Conservation (phyloP, 2,329 filamentous ascomycete genomes). For the Balansia obtecta region DNA sequence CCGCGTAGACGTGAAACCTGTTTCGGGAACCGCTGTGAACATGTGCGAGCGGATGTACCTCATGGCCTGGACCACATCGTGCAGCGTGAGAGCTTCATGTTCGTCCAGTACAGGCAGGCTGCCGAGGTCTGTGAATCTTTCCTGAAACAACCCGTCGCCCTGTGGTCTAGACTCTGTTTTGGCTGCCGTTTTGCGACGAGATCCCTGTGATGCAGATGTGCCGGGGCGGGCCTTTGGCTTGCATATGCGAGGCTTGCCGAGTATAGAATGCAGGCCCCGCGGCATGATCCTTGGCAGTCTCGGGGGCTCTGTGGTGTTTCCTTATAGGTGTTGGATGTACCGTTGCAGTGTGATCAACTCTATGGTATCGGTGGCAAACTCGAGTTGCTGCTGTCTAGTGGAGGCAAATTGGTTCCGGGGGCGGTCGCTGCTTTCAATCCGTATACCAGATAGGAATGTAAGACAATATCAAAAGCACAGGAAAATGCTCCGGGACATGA, state of each 20-base stretch:
- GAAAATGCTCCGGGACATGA: no score
- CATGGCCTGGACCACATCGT: constrained; percentile 54
- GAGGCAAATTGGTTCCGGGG: neutral
- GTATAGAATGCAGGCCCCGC: constrained; percentile 24
- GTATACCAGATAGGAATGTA: no score
- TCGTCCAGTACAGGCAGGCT: constrained; percentile 40
- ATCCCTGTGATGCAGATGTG: constrained; percentile 5
- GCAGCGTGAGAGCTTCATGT: constrained; percentile 35
- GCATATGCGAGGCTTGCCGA: constrained; percentile 24
- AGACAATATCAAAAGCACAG: neutral
- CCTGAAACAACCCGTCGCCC: constrained; percentile 20
- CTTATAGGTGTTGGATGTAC: neutral
- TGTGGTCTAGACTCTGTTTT: constrained; percentile 11
- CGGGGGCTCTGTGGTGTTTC: neutral
- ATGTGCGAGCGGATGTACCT: constrained; percentile 46
- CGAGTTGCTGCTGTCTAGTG: neutral
- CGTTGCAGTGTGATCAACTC: neutral
- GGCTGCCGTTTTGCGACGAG: constrained; percentile 12
- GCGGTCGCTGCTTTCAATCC: no score
- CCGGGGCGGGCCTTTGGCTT: constrained; percentile 15
- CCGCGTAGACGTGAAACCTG: constrained; percentile 51
- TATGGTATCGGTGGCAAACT: neutral
- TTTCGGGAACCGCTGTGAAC: constrained; percentile 51
- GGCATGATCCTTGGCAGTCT: constrained; percentile 12
- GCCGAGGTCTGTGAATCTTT: constrained; percentile 47